These are phyloP conservation scores for Phaeosphaeriaceae sp. DNA, from an alignment of 2,329 filamentous ascomycete genomes.

Conservation along the genomic window DNA sequence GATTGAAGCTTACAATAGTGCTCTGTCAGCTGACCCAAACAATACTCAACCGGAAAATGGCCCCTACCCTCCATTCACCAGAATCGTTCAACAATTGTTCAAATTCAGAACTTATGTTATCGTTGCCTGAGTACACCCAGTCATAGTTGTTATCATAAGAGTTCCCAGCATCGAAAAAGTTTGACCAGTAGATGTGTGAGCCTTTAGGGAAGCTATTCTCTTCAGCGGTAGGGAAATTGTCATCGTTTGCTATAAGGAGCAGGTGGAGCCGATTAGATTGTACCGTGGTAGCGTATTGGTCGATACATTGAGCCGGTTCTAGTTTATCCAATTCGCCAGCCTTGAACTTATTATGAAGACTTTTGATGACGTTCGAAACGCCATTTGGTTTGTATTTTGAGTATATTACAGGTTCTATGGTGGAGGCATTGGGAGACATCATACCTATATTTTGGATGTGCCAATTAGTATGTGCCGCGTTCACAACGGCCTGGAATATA, in stretches of 20 bases:
- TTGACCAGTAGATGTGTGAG: conserved; percentile 12
- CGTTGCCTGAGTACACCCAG: conserved; percentile 21
- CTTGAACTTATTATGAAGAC: not conserved
- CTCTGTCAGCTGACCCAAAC: no score
- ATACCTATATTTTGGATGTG: not conserved
- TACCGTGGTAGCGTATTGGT: conserved; percentile 19
- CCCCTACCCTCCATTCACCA: no score
- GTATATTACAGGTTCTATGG: no score
- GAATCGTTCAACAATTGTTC: no score
- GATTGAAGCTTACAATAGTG: no score
- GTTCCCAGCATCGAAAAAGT: not conserved
- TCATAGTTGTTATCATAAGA: not conserved
- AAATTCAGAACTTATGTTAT: no score
- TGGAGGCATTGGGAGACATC: no score
- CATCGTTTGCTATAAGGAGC: conserved; percentile 15
- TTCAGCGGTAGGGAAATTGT: conserved; percentile 1
- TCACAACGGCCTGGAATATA: no score
- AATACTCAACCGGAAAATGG: no score
- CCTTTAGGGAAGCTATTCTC: not conserved
- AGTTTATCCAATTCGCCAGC: conserved; percentile 7
- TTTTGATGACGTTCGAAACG: not conserved
- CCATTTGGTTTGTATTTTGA: no score
- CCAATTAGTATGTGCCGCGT: not conserved
- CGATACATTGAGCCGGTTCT: conserved; percentile 15
- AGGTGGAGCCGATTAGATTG: conserved; percentile 18